Evolutionary conservation across 768 basidiomycete genomes (phyloP), one percentile per base, ranked within the genome.

Genomic region (Chalciporus chontae): DNA sequence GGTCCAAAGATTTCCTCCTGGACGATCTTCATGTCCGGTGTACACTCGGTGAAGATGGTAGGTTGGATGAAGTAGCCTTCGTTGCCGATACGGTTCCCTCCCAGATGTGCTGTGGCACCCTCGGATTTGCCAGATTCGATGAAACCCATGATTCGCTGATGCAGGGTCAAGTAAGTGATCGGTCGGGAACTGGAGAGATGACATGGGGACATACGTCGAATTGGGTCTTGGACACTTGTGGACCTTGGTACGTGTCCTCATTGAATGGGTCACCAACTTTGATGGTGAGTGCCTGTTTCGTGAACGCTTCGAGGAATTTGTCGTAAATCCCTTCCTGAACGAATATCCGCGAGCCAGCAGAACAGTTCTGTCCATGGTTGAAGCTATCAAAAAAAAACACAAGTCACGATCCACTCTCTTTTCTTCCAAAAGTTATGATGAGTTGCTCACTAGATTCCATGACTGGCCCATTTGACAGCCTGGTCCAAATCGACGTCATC

Each of bases 261-360:
- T 58, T 60, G 71, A 92, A 90, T 1, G 89, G 88, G 58, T 87
- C 80, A 18, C 89, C 90, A 46, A 89, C 70, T 64, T 80, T 80
- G 65, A 87, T 69, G 0, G 62, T 58, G 62, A 71, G 69, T 43
- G 84, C 73, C 65, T 78, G 74, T 21, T 69, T 76, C 1, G 77
- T 77, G 67, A 90, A 84, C 24, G 65, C 67, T 42, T 69, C 60
- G 46, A 92, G 60, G 73, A 93, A 92, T 54, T 81, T 65, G 66
- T 93, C 90, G 69, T 93, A 92, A 56, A 93, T 80, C 3, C 73
- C 70, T 49, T 78, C 81, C 61, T 93, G 90, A 4, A 94, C 87
- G 61, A 77, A 91, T 59, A 93, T 82, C 52, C 92, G 80, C 19
- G 89, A 86, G 8, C 90, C 87, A 10, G 89, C 89, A 56, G 79